These are phyloP conservation scores for Sclerotinia trifoliorum DNA, from an alignment of 2,329 filamentous ascomycete species.

Conservation along the genomic window DNA sequence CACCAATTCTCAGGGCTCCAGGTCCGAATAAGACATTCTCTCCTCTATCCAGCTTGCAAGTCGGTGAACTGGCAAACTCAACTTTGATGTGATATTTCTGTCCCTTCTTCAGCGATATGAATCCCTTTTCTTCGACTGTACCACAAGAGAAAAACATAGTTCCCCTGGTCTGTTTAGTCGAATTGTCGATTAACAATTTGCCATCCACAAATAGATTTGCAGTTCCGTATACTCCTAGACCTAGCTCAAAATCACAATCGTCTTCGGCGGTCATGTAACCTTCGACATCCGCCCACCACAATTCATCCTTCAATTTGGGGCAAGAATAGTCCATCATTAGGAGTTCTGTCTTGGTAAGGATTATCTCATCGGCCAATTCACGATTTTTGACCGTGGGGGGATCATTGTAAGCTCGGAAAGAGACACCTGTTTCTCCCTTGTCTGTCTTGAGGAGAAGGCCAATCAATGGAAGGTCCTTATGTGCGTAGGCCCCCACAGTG, in stretches of 20 bases:
- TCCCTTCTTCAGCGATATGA: slow-evolving; percentile 35
- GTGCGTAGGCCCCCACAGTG: slow-evolving; percentile 60
- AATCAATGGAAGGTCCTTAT: slow-evolving; percentile 55
- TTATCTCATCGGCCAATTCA: slow-evolving; percentile 51
- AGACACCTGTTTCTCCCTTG: slow-evolving; percentile 57
- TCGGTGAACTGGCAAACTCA: slow-evolving; percentile 56
- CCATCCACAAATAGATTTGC: slow-evolving; percentile 41
- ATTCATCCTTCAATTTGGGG: slow-evolving; percentile 33
- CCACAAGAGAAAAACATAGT: slow-evolving; percentile 44
- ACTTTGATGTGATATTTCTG: slow-evolving; percentile 38
- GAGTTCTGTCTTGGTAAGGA: slow-evolving; percentile 45
- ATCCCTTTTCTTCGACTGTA: slow-evolving; percentile 39
- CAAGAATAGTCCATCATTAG: slow-evolving; percentile 54
- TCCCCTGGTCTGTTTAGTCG: slow-evolving; percentile 40
- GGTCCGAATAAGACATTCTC: slow-evolving; percentile 53
- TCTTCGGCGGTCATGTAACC: slow-evolving; percentile 38
- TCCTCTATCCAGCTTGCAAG: slow-evolving; percentile 52
- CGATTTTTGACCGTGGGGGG: slow-evolving; percentile 50
- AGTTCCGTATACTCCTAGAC: slow-evolving; percentile 42
- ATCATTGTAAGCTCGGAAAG: slow-evolving; percentile 62
- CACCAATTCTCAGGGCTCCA: slow-evolving; percentile 63
- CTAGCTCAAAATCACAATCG: slow-evolving; percentile 41
- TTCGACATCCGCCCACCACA: slow-evolving; percentile 45
- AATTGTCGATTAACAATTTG: slow-evolving; percentile 39
- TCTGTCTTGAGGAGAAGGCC: slow-evolving; percentile 50